Evolutionary conservation across 257 asterid genomes (phyloP), one percentile per base, ranked within the genome.

Genomic region (Solanum paucissectum): DNA sequence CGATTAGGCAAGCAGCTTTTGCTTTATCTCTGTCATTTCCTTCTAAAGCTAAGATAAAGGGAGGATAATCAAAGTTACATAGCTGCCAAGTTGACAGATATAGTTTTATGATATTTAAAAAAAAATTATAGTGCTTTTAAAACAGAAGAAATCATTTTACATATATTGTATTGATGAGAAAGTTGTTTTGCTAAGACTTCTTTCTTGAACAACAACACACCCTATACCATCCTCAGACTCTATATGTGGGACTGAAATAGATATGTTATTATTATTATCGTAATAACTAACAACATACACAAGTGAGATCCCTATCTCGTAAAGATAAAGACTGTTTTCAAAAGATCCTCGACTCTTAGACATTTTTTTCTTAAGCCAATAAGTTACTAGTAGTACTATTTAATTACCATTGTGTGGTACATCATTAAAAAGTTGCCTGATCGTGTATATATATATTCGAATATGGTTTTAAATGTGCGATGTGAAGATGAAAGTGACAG

Each of bases 181-280:
- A 73, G 49, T 73, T 73, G 82, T 2, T 34, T 69, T 27, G 36
- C 10, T 1, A 12, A 12, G 21, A 1, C 10, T 27, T 68, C 25
- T 66, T 11, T 66, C 36, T 66, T 25, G n/a, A 64, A 64, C 8
- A 11, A 64, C 9, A 11, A 12, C 4, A 25, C 25, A 64, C 18
- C 9, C 34, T 2, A 0, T 58, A 21, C 0, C 25, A 2, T 58
- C 4, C 5, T 20, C 11, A 7, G 0, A 58, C 25, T 7, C 25
- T 58, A 58, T 58, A 21, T 1, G 11, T 20, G n/a, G 1, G 11
- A 55, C n/a, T 55, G 11, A 55, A 55, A 1, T 18, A 0, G 9
- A 0, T 55, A 55, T 2, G 10, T 18, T 6, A 0, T 52, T 52
- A 52, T 16, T 52, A 18, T 18, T 2, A 55, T 58, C 5, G 2